Conservation (phyloP, 768 basidiomycete species). For the Suillus spraguei region DNA sequence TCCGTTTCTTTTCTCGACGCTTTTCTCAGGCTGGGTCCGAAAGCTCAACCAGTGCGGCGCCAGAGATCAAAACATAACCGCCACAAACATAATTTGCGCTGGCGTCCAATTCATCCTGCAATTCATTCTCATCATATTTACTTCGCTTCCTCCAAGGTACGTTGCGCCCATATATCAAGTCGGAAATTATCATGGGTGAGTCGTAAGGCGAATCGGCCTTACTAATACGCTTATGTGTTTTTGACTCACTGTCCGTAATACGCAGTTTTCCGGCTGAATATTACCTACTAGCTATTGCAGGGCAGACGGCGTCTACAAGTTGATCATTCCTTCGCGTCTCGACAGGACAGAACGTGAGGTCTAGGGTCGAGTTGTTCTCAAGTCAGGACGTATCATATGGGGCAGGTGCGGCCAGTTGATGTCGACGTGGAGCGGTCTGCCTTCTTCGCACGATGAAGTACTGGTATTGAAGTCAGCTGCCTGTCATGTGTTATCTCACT, state of each 20-base stretch:
- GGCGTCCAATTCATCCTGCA: too few species aligned
- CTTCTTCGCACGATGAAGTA: constrained; percentile 1
- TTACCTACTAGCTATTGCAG: not conserved
- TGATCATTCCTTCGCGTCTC: too few species aligned
- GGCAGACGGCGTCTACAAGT: not conserved
- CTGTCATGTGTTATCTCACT: not conserved
- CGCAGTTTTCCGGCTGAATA: not conserved
- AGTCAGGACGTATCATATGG: not conserved
- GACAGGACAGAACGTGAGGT: not conserved
- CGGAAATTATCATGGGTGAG: not conserved
- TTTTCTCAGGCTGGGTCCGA: not conserved
- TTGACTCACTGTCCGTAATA: not conserved
- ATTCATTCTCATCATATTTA: not conserved
- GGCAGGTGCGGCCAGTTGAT: not conserved
- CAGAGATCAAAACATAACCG: not conserved
- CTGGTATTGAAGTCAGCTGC: not conserved
- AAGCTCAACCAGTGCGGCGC: not conserved
- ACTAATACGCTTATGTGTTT: not conserved
- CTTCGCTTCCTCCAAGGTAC: not conserved
- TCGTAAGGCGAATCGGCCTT: not conserved
- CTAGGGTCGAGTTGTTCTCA: not conserved
- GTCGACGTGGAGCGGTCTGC: not conserved
- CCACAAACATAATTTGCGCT: too few species aligned
- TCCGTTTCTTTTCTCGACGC: not conserved
- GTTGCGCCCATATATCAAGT: not conserved